These are phyloP conservation scores for Penicillium olsonii DNA, from an alignment of 2,329 filamentous ascomycete genomes.

Conservation along the genomic window DNA sequence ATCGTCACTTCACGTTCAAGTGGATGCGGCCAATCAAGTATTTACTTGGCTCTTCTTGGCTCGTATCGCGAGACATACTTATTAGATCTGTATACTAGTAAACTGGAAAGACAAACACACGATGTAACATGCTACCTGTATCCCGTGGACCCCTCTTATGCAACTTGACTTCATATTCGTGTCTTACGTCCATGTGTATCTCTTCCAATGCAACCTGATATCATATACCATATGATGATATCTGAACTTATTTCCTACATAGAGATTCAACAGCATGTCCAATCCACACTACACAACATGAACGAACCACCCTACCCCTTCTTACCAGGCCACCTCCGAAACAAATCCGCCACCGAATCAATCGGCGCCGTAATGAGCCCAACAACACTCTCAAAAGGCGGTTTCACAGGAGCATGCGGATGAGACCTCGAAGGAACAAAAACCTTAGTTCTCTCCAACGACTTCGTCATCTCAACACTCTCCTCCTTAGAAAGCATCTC, in stretches of 20 bases:
- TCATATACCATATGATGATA: too few species aligned
- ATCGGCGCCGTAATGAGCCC: constrained; percentile 59
- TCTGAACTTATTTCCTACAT: too few species aligned
- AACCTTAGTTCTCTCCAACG: constrained; percentile 55
- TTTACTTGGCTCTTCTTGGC: neutral
- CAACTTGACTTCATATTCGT: too few species aligned
- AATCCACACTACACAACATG: too few species aligned
- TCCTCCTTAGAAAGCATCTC: constrained; percentile 36
- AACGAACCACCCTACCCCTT: neutral
- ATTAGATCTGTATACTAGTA: too few species aligned
- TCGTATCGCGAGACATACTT: too few species aligned
- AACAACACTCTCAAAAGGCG: constrained; percentile 58
- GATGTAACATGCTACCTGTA: too few species aligned
- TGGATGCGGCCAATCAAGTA: neutral
- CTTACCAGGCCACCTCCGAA: constrained; percentile 56
- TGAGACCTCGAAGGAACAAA: constrained; percentile 57
- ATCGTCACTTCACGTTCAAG: neutral
- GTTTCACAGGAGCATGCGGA: constrained; percentile 52
- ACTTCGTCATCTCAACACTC: constrained; percentile 42
- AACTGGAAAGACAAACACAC: too few species aligned
- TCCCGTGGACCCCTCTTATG: too few species aligned
- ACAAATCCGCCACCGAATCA: constrained; percentile 58
- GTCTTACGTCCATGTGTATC: too few species aligned
- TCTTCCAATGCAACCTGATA: too few species aligned
- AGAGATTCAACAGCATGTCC: too few species aligned